A percentile compares a stretch with the other conserved stretches of the same genome.
phyloP scores from a whole-genome alignment of 2,329 filamentous ascomycete species.

The Orbilia ellipsospora region DNA sequence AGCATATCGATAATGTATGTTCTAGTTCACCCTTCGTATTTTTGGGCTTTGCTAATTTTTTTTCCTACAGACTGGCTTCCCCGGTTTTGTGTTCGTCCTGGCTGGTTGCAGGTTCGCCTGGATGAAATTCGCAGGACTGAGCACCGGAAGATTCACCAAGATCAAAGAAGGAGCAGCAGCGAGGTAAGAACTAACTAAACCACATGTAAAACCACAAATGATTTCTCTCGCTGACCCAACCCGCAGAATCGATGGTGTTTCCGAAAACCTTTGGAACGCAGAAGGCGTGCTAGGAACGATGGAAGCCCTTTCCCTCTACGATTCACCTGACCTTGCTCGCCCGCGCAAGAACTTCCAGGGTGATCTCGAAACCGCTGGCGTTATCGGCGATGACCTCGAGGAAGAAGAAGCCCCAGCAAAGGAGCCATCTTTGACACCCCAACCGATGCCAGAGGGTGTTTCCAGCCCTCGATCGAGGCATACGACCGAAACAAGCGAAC shows the following conservation, averaged over 20 bases:
- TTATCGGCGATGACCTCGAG: conserved; percentile 30
- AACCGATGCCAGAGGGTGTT: conserved; percentile 16
- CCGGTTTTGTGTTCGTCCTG: conserved; percentile 57
- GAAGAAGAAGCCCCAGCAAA: conserved; percentile 19
- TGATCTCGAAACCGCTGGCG: conserved; percentile 54
- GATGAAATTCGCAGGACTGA: conserved; percentile 57
- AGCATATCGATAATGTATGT: conserved; percentile 42
- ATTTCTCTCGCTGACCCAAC: no score
- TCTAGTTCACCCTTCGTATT: neutral
- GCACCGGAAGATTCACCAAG: conserved; percentile 56
- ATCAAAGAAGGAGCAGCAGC: conserved; percentile 58
- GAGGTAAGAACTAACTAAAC: conserved; percentile 8
- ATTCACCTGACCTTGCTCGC: conserved; percentile 54
- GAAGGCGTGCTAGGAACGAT: conserved; percentile 58
- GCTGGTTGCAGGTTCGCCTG: conserved; percentile 58
- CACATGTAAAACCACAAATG: neutral
- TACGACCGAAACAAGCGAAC: conserved; percentile 32
- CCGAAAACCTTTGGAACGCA: conserved; percentile 58
- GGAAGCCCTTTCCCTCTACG: conserved; percentile 58
- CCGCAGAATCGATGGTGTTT: conserved; percentile 58
- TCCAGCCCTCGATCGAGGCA: conserved; percentile 19
- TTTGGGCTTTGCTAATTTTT: neutral
- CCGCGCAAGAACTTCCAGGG: conserved; percentile 57
- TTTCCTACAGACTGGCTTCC: conserved; percentile 56
- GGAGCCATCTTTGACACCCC: conserved; percentile 37